Evolutionary conservation across 352 stramenopile species (phyloP).

Genomic region (Phytopythium oedochilum): DNA sequence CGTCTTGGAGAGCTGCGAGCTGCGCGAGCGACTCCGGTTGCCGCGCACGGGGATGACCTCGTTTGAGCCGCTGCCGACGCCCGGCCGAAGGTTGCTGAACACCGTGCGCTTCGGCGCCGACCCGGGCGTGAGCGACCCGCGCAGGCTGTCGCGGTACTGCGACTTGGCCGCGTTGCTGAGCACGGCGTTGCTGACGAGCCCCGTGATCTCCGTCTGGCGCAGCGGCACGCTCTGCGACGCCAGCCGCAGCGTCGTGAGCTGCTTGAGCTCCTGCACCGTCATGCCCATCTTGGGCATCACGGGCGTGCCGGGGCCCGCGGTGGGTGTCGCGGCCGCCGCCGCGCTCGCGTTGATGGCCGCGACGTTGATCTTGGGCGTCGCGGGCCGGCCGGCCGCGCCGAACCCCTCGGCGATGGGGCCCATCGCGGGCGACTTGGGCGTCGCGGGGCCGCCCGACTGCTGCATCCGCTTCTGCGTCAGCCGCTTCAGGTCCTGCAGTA

Average conservation of each 20-base stretch:
- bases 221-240: constrained; percentile 61
- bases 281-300: constrained; percentile 76
- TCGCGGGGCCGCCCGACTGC: constrained; percentile 25
- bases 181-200: constrained; percentile 71
- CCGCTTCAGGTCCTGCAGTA: constrained; percentile 61
- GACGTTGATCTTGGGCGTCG: constrained; percentile 67
- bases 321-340: constrained; percentile 11
- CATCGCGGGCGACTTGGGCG: constrained; percentile 33
- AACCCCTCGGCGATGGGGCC: constrained; percentile 11
- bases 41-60: constrained; percentile 35
- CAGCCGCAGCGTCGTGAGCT: constrained; percentile 74
- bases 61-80: constrained; percentile 5
- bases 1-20: constrained; percentile 35
- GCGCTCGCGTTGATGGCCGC: constrained; percentile 36
- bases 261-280: constrained; percentile 85
- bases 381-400: constrained; percentile 14
- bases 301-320: constrained; percentile 21
- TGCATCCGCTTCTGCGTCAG: constrained; percentile 86
- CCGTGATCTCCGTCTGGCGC: constrained; percentile 62
- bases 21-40: constrained; percentile 48
- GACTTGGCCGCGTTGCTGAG: constrained; percentile 72
- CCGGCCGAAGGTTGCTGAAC: constrained; percentile 16
- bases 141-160: constrained; percentile 68
- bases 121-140: constrained; percentile 47
- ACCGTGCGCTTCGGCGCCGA: constrained; percentile 43